These are phyloP conservation scores for Aspergillus arachidicola DNA, from an alignment of 2,329 filamentous ascomycete species.

Conservation along the genomic window DNA sequence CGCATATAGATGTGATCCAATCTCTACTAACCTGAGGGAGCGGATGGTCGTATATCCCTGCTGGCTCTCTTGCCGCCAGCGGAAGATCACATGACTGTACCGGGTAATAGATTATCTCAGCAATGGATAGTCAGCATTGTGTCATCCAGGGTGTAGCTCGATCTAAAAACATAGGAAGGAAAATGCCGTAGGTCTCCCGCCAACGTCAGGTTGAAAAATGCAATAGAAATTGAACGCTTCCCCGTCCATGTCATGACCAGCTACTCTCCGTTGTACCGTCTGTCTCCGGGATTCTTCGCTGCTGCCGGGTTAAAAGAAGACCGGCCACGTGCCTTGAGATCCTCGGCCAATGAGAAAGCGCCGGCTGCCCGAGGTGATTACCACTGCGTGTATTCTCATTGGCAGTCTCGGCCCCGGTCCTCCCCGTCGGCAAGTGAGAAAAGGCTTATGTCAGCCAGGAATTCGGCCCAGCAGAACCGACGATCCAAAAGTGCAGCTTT, in stretches of 20 bases:
- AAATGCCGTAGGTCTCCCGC: neutral
- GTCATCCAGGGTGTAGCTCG: neutral
- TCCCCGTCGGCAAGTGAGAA: constrained; percentile 37
- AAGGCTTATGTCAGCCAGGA: constrained; percentile 40
- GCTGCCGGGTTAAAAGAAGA: constrained; percentile 29
- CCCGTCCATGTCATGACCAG: neutral
- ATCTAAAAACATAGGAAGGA: neutral
- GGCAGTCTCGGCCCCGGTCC: constrained; percentile 32
- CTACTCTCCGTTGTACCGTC: neutral
- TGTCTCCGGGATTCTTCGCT: constrained; percentile 27
- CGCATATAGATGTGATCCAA: neutral
- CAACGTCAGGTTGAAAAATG: neutral
- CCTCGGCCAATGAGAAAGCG: constrained; percentile 30
- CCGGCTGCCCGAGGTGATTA: constrained; percentile 41
- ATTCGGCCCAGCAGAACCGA: constrained; percentile 27
- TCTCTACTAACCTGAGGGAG: neutral
- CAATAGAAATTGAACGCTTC: neutral
- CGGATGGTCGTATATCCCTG: neutral
- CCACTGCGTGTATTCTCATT: constrained; percentile 37
- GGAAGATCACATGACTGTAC: constrained; percentile 16
- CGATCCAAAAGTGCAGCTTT: constrained; percentile 31
- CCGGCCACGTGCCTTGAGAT: constrained; percentile 31
- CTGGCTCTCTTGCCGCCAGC: neutral
- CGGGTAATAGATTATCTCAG: constrained; percentile 9
- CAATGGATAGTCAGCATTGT: neutral